Evolutionary conservation across 148 eudicot species (phyloP).

Genomic region (Silene latifolia): DNA sequence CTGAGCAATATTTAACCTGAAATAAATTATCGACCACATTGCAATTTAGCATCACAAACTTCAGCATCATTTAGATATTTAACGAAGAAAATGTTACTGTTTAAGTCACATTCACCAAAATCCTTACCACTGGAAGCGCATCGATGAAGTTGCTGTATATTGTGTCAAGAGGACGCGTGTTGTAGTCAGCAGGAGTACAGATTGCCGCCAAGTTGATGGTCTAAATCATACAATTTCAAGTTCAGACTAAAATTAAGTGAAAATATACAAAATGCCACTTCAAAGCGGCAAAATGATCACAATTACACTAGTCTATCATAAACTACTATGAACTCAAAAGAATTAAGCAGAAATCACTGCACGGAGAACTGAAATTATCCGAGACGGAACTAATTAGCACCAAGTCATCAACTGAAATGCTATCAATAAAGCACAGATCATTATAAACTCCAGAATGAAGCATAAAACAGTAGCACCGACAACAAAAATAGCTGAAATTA

Average conservation of each 20-base stretch:
- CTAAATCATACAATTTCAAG: slow-evolving; percentile 30
- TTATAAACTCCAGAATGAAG: neutral
- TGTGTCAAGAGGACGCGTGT: slow-evolving; percentile 93
- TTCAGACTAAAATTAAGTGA: slow-evolving; percentile 5
- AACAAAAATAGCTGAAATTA: neutral
- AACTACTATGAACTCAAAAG: neutral
- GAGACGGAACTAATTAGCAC: neutral
- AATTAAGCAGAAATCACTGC: too few relatives aligned
- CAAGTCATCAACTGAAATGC: neutral
- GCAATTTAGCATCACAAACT: slow-evolving; percentile 21
- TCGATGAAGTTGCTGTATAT: slow-evolving; percentile 99
- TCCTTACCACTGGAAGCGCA: slow-evolving; percentile 95
- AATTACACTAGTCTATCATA: neutral
- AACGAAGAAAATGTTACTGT: neutral
- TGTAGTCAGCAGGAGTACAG: slow-evolving; percentile 98
- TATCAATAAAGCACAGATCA: neutral
- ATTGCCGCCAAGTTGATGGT: slow-evolving; percentile 96
- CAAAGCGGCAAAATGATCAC: neutral
- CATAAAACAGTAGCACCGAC: neutral
- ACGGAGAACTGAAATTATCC: too few relatives aligned
- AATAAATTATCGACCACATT: slow-evolving; percentile 22
- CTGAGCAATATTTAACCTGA: slow-evolving; percentile 96
- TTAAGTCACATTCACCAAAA: neutral
- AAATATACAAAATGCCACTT: neutral
- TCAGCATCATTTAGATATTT: slow-evolving; percentile 1